Conservation (phyloP, 139 green algal genomes). For the Chlorella vulgaris region DNA sequence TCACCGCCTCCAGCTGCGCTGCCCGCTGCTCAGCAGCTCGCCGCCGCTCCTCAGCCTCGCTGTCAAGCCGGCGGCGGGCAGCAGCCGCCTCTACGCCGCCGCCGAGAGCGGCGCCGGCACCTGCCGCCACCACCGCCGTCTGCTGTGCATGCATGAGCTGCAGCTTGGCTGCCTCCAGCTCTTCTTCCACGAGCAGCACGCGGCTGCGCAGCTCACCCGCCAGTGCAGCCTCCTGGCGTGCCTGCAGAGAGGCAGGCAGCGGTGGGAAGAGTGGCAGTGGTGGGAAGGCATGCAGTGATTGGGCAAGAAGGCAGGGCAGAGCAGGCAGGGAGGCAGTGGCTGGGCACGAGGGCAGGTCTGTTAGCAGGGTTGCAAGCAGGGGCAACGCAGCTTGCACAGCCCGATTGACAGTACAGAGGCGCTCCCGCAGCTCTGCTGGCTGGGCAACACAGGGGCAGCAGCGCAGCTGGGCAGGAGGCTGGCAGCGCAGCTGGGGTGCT, state of each 20-base stretch:
- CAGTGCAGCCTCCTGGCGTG: conserved; percentile 11
- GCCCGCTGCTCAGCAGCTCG: conserved; percentile 26
- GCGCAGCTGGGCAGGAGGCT: neutral
- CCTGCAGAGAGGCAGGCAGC: neutral
- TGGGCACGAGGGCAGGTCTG: no score
- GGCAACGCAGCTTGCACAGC: no score
- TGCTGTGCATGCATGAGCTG: conserved; percentile 24
- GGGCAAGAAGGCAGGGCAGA: no score
- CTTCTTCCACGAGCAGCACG: conserved; percentile 36
- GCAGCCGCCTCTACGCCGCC: neutral
- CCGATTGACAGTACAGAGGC: no score
- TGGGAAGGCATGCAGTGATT: neutral
- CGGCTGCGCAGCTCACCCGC: conserved; percentile 21
- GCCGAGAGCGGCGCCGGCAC: neutral
- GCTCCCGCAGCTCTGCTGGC: neutral
- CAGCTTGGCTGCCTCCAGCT: conserved; percentile 34
- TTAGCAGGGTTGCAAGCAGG: no score
- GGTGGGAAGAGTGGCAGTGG: neutral
- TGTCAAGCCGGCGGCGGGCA: neutral
- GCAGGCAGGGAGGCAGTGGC: no score
- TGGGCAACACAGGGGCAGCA: neutral
- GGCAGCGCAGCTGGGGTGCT: neutral
- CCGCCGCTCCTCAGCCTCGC: conserved; percentile 14
- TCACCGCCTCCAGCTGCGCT: conserved; percentile 29
- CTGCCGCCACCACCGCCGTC: conserved; percentile 3